Percentiles rank a stretch among this genome's conserved stretches.
Conservation (phyloP, 2,329 filamentous ascomycete genomes). For the Fusarium luffae region DNA sequence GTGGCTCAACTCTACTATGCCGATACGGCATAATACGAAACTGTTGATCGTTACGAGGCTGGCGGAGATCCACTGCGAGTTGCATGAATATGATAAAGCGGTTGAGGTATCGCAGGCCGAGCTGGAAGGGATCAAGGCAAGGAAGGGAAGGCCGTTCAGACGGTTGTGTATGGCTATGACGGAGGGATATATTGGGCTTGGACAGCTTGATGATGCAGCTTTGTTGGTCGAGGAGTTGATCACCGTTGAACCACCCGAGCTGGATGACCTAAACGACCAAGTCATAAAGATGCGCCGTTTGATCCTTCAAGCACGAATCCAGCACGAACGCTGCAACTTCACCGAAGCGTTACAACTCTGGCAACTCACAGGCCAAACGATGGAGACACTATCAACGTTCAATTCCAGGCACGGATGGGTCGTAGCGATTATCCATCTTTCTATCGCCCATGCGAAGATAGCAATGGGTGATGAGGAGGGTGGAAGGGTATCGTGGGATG, state of each 20-base stretch:
- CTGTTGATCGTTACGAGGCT: conserved; percentile 45
- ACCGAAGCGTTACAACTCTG: conserved; percentile 38
- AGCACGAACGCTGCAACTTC: conserved; percentile 30
- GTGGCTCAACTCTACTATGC: conserved; percentile 39
- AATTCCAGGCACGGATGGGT: conserved; percentile 41
- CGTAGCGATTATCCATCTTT: conserved; percentile 45
- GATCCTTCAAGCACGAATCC: conserved; percentile 41
- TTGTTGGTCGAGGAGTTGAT: conserved; percentile 28
- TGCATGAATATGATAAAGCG: conserved; percentile 41
- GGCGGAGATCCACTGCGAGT: conserved; percentile 47
- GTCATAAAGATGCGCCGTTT: conserved; percentile 47
- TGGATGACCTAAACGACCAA: conserved; percentile 49
- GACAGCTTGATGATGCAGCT: conserved; percentile 20
- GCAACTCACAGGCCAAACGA: conserved; percentile 31
- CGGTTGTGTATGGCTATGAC: conserved; percentile 42
- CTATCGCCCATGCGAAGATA: conserved; percentile 46
- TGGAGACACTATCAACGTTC: conserved; percentile 40
- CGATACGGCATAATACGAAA: conserved; percentile 44
- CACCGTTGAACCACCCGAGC: conserved; percentile 32
- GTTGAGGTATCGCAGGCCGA: conserved; percentile 39
- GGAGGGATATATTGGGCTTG: conserved; percentile 43
- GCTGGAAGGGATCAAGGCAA: conserved; percentile 29
- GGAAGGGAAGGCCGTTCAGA: conserved; percentile 38
- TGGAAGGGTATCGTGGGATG: conserved; percentile 41
- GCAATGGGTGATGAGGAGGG: conserved; percentile 24